Evolutionary conservation across 257 asterid genomes (phyloP).

Genomic region (Solanum okadae): DNA sequence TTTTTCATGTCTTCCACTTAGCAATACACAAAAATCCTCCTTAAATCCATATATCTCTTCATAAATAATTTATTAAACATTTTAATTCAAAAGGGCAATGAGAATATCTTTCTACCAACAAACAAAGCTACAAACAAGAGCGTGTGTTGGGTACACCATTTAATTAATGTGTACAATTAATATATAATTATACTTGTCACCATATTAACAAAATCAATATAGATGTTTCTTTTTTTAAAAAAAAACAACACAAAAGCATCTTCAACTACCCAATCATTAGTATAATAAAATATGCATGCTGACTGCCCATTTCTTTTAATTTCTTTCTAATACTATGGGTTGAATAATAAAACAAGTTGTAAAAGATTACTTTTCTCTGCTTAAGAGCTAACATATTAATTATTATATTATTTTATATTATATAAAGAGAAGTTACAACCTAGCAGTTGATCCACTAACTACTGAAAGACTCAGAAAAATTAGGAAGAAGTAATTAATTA

Average conservation of each 20-base stretch:
- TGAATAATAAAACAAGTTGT: not conserved
- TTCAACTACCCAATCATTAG: conserved; percentile 44
- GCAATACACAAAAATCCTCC: not conserved
- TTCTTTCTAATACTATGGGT: not conserved
- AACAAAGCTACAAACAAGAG: conserved; percentile 10
- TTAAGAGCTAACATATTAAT: not conserved
- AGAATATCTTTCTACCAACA: conserved; percentile 23
- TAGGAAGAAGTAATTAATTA: not conserved
- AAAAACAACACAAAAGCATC: conserved; percentile 11
- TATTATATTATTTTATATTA: not conserved
- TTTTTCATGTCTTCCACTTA: conserved; percentile 31
- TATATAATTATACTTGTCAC: not conserved
- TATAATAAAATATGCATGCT: not conserved
- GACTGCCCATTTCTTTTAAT: not conserved
- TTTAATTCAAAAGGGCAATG: not conserved
- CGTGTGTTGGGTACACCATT: conserved; percentile 3
- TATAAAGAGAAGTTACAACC: not conserved
- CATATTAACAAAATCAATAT: not conserved
- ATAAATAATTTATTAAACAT: not conserved
- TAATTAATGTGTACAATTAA: not conserved
- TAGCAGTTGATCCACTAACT: not conserved
- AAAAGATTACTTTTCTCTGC: not conserved
- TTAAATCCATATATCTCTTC: not conserved
- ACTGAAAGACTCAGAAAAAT: not conserved
- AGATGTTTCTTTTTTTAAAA: not conserved